Conservation (phyloP, 208 protist genomes). For the Acanthamoeba royreba region DNA sequence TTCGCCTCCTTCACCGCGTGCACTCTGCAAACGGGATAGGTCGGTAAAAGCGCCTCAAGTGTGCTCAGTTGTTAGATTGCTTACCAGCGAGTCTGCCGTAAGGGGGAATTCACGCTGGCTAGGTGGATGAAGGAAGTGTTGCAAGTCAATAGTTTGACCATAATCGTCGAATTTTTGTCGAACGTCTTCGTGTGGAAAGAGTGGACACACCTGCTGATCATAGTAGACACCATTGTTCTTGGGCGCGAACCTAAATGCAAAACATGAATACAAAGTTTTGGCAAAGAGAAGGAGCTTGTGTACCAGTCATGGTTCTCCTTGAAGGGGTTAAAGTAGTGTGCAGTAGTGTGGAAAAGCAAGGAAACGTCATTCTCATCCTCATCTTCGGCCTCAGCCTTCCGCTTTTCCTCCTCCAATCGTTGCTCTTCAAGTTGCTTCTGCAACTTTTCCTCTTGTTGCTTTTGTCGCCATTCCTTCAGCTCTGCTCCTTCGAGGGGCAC, state of each 20-base stretch:
- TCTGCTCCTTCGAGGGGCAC: constrained; percentile 30
- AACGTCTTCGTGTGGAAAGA: constrained; percentile 28
- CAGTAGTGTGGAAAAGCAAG: constrained; percentile 18
- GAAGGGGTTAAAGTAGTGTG: neutral
- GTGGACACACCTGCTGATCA: neutral
- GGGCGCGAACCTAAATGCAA: neutral
- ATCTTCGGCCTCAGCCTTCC: neutral
- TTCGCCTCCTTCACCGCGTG: constrained; percentile 17
- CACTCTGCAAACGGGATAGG: neutral
- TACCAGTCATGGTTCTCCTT: constrained; percentile 30
- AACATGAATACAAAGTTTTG: neutral
- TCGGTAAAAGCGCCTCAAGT: too few relatives aligned
- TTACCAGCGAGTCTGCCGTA: constrained; percentile 21
- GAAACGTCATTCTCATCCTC: constrained; percentile 13
- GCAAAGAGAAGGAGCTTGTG: too few relatives aligned
- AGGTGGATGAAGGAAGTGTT: constrained; percentile 27
- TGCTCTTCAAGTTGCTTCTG: constrained; percentile 10
- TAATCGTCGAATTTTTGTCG: constrained; percentile 32
- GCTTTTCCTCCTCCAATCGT: neutral
- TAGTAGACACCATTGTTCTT: neutral
- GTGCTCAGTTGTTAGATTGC: too few relatives aligned
- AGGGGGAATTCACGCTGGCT: neutral
- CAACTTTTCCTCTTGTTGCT: constrained; percentile 16
- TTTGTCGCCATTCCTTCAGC: neutral
- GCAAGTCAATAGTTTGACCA: neutral